Evolutionary conservation across 208 protist genomes (phyloP), one percentile per base, ranked within the genome.

Genomic region (Herpetomonas tarakana): DNA sequence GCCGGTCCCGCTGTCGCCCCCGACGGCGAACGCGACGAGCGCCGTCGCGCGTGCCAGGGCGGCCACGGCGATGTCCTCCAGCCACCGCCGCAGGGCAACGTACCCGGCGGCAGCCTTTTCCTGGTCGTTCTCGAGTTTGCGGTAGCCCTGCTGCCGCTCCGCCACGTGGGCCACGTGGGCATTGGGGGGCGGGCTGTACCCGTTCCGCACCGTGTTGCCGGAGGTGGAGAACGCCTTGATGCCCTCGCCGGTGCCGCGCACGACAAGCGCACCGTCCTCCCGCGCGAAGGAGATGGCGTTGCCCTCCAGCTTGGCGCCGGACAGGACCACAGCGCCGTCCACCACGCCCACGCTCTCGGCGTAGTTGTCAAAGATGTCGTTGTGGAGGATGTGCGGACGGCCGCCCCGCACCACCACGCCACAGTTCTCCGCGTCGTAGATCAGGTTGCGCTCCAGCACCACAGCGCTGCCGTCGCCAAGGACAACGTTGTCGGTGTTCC

Each of bases 321-420:
- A 18, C 9, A 24, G 44, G 11, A 49, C 44, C 19, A 22, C 44
- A 1, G 44, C 52, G 47, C 58, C 65, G 21, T 12, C 30, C 31
- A 64, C 60, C 49, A 77, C 60, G 19, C 35, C 25, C 18, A 77
- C 65, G 16, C 58, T 39, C 6, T 65, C 65, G 56, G 59, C 67
- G 53, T 56, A 47, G 55, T 71, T 77, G 60, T 77, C 71, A 29
- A 77, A 77, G 30, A 77, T 71, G 30, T 58, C 56, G 58, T 77
- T 77, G 27, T 41, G n/a, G 39, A 38, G 24, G 24, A 77, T 24
- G 7, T 25, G 31, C 2, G 71, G 65, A 1, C 30, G 38, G 29
- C 71, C 71, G 28, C 44, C 44, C 16, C 49, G 28, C 21, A 77
- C 50, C 27, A 65, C 39, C 2, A 77, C 56, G 26, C 71, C 71